Evolutionary conservation across 2,329 filamentous ascomycete species (phyloP).

Genomic region (Fusarium devonianum): DNA sequence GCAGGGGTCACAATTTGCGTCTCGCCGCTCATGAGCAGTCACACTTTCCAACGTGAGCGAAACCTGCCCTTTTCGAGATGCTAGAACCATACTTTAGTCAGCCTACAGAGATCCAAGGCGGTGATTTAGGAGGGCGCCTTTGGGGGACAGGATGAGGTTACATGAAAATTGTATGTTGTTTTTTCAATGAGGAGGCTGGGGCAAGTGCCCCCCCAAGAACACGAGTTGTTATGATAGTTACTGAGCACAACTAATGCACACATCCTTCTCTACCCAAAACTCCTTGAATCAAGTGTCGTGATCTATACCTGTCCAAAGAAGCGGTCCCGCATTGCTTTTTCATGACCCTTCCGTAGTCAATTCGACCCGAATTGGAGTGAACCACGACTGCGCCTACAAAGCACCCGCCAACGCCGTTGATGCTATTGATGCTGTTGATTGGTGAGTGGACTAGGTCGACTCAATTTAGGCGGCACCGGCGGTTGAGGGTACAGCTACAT

Average conservation of each 20-base stretch:
- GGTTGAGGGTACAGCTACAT: slow-evolving; percentile 6
- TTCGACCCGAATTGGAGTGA: neutral
- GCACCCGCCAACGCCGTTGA: slow-evolving; percentile 17
- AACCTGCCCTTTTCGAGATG: slow-evolving; percentile 14
- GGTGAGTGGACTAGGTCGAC: no score
- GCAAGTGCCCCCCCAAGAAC: slow-evolving; percentile 24
- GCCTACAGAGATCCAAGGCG: slow-evolving; percentile 30
- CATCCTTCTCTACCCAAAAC: slow-evolving; percentile 25
- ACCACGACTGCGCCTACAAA: neutral
- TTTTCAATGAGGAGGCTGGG: slow-evolving; percentile 33
- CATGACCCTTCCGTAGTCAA: neutral
- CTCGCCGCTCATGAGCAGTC: slow-evolving; percentile 33
- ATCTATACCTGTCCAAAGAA: neutral
- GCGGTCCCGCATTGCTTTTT: neutral
- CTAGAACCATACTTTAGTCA: slow-evolving; percentile 34
- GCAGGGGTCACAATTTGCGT: slow-evolving; percentile 36
- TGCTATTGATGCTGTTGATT: slow-evolving; percentile 13
- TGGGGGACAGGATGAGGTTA: slow-evolving; percentile 25
- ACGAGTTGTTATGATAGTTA: slow-evolving; percentile 31
- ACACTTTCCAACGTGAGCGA: slow-evolving; percentile 20
- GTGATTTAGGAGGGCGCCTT: slow-evolving; percentile 26
- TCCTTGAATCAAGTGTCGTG: neutral
- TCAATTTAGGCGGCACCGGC: slow-evolving; percentile 7
- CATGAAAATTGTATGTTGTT: slow-evolving; percentile 35
- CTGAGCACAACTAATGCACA: slow-evolving; percentile 33